Evolutionary conservation across 306 rosid species (phyloP).

Genomic region (Rubus idaeus): DNA sequence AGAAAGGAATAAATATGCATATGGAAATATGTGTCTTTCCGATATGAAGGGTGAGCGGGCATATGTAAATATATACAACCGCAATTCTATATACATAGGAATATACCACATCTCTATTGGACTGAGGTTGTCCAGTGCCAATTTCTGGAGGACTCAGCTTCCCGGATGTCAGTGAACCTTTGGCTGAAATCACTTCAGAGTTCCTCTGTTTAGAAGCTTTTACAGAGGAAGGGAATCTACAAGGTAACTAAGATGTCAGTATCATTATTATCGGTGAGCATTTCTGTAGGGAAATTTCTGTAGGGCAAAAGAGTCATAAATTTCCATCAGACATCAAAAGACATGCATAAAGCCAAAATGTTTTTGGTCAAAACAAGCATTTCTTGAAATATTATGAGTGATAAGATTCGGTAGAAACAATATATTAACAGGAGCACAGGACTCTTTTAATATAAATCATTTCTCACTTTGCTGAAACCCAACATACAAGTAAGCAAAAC

Average conservation of each 20-base stretch:
- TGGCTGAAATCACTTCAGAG: conserved; percentile 54
- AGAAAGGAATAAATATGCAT: neutral
- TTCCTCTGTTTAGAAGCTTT: conserved; percentile 55
- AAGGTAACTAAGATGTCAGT: conserved; percentile 19
- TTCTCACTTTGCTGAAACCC: neutral
- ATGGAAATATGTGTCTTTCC: no score
- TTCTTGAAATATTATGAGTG: neutral
- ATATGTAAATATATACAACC: neutral
- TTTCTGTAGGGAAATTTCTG: conserved; percentile 19
- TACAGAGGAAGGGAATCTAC: conserved; percentile 65
- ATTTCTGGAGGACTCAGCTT: conserved; percentile 41
- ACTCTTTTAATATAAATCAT: neutral
- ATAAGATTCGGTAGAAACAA: conserved; percentile 3
- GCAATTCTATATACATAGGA: neutral
- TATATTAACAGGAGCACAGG: neutral
- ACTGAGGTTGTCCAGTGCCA: conserved; percentile 49
- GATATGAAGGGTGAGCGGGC: neutral
- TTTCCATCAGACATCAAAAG: conserved; percentile 1
- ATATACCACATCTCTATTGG: conserved; percentile 65
- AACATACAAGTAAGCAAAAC: neutral
- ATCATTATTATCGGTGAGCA: conserved; percentile 11
- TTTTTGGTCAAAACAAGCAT: conserved; percentile 18
- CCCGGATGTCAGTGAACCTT: conserved; percentile 60
- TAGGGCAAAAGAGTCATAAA: conserved; percentile 6
- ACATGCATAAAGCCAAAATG: conserved; percentile 4